Evolutionary conservation across 768 basidiomycete genomes (phyloP), one percentile per base, ranked within the genome.

Genomic region (Tricholoma flavovirens): DNA sequence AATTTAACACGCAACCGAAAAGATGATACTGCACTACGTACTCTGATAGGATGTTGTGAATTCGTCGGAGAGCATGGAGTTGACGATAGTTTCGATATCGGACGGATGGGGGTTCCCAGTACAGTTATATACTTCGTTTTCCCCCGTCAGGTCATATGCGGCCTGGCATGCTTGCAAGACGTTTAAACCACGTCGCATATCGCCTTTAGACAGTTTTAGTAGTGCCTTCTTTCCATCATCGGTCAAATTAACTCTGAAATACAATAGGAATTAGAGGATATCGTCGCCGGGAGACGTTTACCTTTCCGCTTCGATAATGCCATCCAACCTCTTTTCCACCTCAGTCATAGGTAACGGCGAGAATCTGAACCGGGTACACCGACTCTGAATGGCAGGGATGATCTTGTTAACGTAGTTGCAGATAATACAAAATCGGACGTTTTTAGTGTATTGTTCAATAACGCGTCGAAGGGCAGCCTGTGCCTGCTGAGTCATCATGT

Each of bases 401-500:
- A 99, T 98, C 72, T 98, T 98, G 82, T 98, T 98, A 70, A 98
- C 97, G 64, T 99, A 99, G 73, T 99, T 99, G 80, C 97, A 98
- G 57, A 99, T 96, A 65, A 99, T 99, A 73, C 97, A 99, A 72
- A 99, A 99, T 36, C 97, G 87, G 62, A 98, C 97, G 66, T 98
- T 98, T 73, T 88, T 93, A 17, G 97, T 99, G 71, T 97, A 98
- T 61, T 97, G 95, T 71, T 99, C 97, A 62, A 99, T 98, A 33
- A 98, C 89, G 64, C 97, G 88, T 26, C 97, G 89, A 29, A 99
- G 82, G 22, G 97, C 97, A 3, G 95, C 91, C 67, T 99, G 97
- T 1, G 97, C 97, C 55, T 91, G 88, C 60, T 93, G 88, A 0
- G 97, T 99, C 97, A 99, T 99, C 96, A 97, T 97, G 77, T 99